These are phyloP conservation scores for Tieghemostelium lacteum DNA, from an alignment of 78 protist genomes.

Conservation along the genomic window DNA sequence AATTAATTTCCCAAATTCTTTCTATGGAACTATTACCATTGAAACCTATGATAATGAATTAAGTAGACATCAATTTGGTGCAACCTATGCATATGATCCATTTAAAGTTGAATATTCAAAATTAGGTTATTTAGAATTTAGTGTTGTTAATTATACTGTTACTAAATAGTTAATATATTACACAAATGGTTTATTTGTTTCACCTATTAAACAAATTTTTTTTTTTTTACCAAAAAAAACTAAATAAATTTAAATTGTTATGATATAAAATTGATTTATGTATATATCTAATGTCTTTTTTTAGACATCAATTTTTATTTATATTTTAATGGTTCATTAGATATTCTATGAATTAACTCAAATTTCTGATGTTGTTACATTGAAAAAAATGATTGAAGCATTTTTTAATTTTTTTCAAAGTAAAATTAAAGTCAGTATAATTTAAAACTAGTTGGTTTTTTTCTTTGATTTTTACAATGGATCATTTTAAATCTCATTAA, in stretches of 20 bases:
- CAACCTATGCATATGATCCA: background rate
- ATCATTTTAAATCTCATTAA: too few relatives aligned
- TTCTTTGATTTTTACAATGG: too few relatives aligned
- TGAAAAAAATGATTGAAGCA: too few relatives aligned
- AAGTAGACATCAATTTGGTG: background rate
- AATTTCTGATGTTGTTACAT: background rate
- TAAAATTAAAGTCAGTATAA: too few relatives aligned
- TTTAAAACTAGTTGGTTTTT: too few relatives aligned
- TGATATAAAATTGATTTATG: too few relatives aligned
- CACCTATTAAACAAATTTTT: background rate
- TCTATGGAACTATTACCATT: background rate
- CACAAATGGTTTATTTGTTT: background rate
- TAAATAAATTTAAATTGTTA: too few relatives aligned
- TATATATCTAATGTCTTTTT: too few relatives aligned
- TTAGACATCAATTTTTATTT: too few relatives aligned
- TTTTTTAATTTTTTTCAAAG: too few relatives aligned
- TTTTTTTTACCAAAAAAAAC: background rate
- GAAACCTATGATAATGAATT: background rate
- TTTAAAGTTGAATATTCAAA: background rate
- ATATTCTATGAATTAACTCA: too few relatives aligned
- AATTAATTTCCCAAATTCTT: background rate
- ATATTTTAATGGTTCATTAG: background rate
- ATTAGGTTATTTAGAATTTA: background rate
- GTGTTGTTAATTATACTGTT: background rate
- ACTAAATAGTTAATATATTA: too few relatives aligned